Base-by-base conservation (phyloP, 163 green algal genomes). In the Scenedesmus sp. region DNA sequence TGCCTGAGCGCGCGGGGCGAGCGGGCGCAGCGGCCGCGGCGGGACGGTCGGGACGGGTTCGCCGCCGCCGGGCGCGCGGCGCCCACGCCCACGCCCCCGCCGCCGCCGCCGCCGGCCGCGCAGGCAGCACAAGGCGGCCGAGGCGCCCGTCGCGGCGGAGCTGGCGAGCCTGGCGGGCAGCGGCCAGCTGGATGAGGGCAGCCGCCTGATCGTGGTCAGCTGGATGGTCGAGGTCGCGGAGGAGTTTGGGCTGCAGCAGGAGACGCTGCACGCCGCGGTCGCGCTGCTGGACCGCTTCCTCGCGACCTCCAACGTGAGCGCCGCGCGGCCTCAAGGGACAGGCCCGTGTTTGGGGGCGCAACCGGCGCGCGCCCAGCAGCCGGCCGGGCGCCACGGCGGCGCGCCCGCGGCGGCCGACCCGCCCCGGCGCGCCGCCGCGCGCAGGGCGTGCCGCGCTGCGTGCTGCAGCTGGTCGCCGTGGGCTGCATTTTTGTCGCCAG, bases 191-290 rank as follows among this genome's bases (percentile, higher is more conserved):
- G 60, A 81, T 0, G 83, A 47, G 18, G 90, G 96, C 47, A 95
- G 88, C 29, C 70, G 94, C 31, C 75, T 72, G 45, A 95, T 98
- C 60, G 84, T 98, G 14, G 90, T 97, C 11, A 91, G 95, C 79
- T 98, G 95, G 95, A 77, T 98, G 48, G 91, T 98, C 15, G 94
- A 99, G 84, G 93, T 98, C 31, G 75, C 75, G 2, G 84, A 94
- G 58, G 94, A 98, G 85, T 97, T 98, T 84, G 86, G 92, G 7
- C 88, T 98, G 51, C 80, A 90, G 34, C 87, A 87, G 13, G 94
- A 98, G 60, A 98, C 93, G 0, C 88, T 99, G 34, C 95, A 96
- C 83, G 74, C 95, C 5, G 85, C 92, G 0, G 88, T 97, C 1
- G 86, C 83, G 26, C 97, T 95, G 70, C 82, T 99, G 39, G 96